phyloP scores from a whole-genome alignment of 192 early-diverging fungal species.

The Coemansia erecta region DNA sequence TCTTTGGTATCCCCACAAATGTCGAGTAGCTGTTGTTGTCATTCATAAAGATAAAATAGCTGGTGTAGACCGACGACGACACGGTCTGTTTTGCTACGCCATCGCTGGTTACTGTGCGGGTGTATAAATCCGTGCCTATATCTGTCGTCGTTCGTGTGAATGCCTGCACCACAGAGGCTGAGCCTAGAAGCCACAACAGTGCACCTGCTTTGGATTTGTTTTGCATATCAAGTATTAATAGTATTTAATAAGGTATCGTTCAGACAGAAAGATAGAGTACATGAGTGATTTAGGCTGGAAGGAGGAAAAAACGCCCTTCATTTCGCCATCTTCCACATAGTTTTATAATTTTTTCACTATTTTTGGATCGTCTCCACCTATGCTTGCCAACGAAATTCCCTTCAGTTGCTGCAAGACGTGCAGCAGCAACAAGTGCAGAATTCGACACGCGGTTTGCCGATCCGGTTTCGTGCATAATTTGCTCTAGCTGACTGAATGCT shows the following conservation, averaged over 20 bases:
- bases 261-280: neutral
- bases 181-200: constrained; percentile 1
- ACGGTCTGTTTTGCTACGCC: constrained; percentile 5
- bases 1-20: constrained; percentile 31
- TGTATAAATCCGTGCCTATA: constrained; percentile 15
- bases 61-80: constrained; percentile 24
- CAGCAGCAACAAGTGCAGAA: neutral
- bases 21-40: constrained; percentile 22
- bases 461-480: too few relatives aligned
- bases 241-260: neutral
- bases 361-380: too few relatives aligned
- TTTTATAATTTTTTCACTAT: too few relatives aligned
- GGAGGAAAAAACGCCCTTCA: too few relatives aligned
- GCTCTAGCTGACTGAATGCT: too few relatives aligned
- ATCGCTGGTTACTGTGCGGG: constrained; percentile 2
- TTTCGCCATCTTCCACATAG: too few relatives aligned
- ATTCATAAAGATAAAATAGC: constrained; percentile 41
- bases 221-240: neutral
- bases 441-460: too few relatives aligned
- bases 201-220: constrained; percentile 6
- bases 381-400: neutral
- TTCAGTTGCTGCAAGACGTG: neutral
- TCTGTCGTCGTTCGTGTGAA: constrained; percentile 25
- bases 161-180: constrained; percentile 8
- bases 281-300: neutral